phyloP scores from a whole-genome alignment of 1,139 yeast genomes.

The Scheffersomyces lignicola region DNA sequence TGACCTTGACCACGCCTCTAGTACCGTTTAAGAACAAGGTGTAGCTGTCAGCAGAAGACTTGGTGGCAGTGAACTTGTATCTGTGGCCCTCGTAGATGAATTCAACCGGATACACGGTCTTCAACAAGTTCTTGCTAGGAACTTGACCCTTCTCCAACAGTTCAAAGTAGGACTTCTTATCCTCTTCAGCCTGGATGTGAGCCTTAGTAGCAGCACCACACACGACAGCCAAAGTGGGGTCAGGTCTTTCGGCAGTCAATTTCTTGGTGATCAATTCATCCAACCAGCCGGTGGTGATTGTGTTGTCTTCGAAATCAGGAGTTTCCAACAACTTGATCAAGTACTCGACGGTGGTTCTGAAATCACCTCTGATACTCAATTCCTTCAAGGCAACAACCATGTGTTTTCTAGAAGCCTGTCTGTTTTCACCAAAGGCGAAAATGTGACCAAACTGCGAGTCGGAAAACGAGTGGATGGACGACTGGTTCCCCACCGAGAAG shows the following conservation, averaged over 20 bases:
- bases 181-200: constrained; percentile 73
- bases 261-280: constrained; percentile 92
- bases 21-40: constrained; percentile 93
- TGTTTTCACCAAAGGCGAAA: constrained; percentile 97
- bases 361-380: constrained; percentile 95
- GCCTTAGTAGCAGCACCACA: constrained; percentile 98
- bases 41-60: constrained; percentile 81
- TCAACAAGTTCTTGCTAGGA: constrained; percentile 74
- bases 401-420: constrained; percentile 96
- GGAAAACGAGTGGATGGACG: constrained; percentile 95
- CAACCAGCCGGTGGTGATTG: constrained; percentile 98
- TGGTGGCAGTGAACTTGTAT: constrained; percentile 93
- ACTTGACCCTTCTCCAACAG: constrained; percentile 95
- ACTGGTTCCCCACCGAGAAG: constrained; percentile 94
- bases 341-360: constrained; percentile 96
- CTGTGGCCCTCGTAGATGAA: constrained; percentile 93
- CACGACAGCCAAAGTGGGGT: constrained; percentile 81
- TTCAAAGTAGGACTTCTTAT: constrained; percentile 63
- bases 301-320: constrained; percentile 93
- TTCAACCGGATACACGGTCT: constrained; percentile 88
- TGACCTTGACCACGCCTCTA: constrained; percentile 82
- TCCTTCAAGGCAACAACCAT: constrained; percentile 99
- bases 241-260: constrained; percentile 96
- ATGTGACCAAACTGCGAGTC: constrained; percentile 99
- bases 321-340: constrained; percentile 92